Evolutionary conservation across 495 filamentous ascomycete species (phyloP).

Genomic region (Penicillium paxilli): DNA sequence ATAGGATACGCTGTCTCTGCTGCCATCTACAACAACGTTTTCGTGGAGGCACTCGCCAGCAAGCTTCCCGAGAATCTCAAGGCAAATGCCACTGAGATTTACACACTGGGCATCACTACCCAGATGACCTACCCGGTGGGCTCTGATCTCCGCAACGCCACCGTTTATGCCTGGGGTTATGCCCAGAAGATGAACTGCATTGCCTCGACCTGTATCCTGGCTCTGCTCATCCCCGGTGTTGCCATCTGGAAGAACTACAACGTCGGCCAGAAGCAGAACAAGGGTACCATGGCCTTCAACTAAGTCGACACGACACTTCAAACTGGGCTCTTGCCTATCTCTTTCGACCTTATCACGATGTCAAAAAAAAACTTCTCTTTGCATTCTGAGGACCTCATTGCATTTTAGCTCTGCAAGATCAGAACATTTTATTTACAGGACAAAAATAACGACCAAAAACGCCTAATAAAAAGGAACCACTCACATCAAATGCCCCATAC

Average conservation of each 20-base stretch:
- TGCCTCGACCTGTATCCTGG: constrained; percentile 45
- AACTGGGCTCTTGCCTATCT: not conserved
- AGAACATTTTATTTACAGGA: too few species aligned
- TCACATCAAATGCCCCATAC: too few species aligned
- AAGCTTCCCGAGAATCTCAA: constrained; percentile 44
- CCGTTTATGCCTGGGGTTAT: constrained; percentile 59
- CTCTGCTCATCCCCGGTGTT: constrained; percentile 37
- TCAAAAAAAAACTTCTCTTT: too few species aligned
- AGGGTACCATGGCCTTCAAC: constrained; percentile 37
- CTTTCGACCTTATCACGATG: too few species aligned
- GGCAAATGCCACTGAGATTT: constrained; percentile 48
- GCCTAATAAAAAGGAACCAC: too few species aligned
- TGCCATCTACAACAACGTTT: constrained; percentile 69
- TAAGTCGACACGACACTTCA: not conserved
- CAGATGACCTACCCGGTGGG: constrained; percentile 59
- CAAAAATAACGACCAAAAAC: too few species aligned
- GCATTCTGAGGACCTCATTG: not conserved
- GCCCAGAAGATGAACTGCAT: constrained; percentile 58
- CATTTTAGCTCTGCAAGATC: not conserved
- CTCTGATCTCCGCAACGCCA: constrained; percentile 52
- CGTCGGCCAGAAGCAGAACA: constrained; percentile 48
- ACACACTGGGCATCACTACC: constrained; percentile 39
- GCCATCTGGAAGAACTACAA: constrained; percentile 47
- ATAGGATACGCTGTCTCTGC: constrained; percentile 65
- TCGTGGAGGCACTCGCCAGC: constrained; percentile 52